A percentile compares a stretch with the other conserved stretches of the same genome.
These are phyloP conservation scores for Volutella citrinella DNA, from an alignment of 2,329 filamentous ascomycete genomes.

Conservation along the genomic window DNA sequence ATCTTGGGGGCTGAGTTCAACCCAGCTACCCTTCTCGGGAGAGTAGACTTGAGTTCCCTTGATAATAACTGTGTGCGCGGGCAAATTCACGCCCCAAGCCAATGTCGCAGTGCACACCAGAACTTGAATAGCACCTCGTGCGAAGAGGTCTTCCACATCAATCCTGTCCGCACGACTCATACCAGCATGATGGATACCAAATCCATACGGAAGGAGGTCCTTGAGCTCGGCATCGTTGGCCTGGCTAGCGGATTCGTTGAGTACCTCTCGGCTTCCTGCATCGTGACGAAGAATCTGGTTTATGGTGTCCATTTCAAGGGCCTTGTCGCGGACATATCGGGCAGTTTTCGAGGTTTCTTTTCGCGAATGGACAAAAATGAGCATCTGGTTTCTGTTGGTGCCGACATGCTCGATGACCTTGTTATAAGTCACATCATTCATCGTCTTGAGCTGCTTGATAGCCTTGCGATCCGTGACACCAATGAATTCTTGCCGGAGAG, in stretches of 20 bases:
- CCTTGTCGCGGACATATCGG: conserved; percentile 93
- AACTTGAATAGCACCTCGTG: conserved; percentile 87
- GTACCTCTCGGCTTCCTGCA: conserved; percentile 83
- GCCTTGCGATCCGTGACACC: conserved; percentile 97
- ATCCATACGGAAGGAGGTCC: conserved; percentile 91
- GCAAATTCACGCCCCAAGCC: conserved; percentile 97
- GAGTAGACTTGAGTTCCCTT: conserved; percentile 98
- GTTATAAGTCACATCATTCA: conserved; percentile 98
- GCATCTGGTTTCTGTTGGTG: conserved; percentile 91
- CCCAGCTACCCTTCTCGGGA: conserved; percentile 97
- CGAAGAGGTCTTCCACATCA: conserved; percentile 91
- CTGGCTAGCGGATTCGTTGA: conserved; percentile 78
- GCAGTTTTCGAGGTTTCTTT: conserved; percentile 99
- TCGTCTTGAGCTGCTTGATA: conserved; percentile 97
- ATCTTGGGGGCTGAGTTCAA: conserved; percentile 95
- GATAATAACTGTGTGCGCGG: conserved; percentile 97
- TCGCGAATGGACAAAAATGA: conserved; percentile 96
- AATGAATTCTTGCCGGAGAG: conserved; percentile 93
- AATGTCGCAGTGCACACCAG: conserved; percentile 97
- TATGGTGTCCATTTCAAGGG: conserved; percentile 94
- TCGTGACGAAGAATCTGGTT: conserved; percentile 92
- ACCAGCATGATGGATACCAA: conserved; percentile 97
- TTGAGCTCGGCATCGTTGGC: conserved; percentile 87
- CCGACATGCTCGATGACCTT: conserved; percentile 97
- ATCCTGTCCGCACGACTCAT: conserved; percentile 95